Conservation (phyloP, 2,329 filamentous ascomycete species). For the Aurifilum marmelostoma region DNA sequence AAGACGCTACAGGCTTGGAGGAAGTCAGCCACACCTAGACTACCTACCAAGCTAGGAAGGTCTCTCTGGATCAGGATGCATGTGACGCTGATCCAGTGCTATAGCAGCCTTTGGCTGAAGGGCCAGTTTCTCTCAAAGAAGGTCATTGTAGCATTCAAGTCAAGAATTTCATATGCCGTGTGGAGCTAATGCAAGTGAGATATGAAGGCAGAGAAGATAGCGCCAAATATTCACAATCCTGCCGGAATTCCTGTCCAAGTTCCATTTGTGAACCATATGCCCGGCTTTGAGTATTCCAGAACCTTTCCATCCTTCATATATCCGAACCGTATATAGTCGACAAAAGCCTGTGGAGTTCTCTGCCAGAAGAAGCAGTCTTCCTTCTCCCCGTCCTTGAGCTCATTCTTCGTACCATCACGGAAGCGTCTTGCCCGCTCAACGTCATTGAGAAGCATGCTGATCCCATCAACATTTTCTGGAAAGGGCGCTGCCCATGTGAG, state of each 20-base stretch:
- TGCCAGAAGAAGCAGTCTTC: constrained; percentile 27
- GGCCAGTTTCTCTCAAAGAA: neutral
- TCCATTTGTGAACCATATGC: constrained; percentile 29
- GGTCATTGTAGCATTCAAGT: no score
- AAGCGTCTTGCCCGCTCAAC: constrained; percentile 78
- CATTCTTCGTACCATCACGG: constrained; percentile 11
- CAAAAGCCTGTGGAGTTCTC: constrained; percentile 31
- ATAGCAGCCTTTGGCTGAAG: neutral
- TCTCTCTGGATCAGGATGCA: neutral
- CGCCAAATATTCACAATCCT: neutral
- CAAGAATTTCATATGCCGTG: neutral
- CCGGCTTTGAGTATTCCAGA: constrained; percentile 26
- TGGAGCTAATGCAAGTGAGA: neutral
- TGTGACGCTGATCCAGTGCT: neutral
- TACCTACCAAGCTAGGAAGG: neutral
- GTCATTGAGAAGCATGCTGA: constrained; percentile 82
- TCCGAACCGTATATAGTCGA: constrained; percentile 30
- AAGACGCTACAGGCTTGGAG: neutral
- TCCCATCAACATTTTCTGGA: constrained; percentile 66
- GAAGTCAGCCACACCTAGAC: neutral
- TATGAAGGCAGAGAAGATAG: no score
- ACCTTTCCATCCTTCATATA: constrained; percentile 26
- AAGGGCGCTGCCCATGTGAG: constrained; percentile 58
- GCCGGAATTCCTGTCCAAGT: constrained; percentile 27
- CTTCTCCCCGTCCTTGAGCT: constrained; percentile 5